These are phyloP conservation scores for Diaporthe batatas DNA, from an alignment of 2,329 filamentous ascomycete genomes.

Conservation along the genomic window DNA sequence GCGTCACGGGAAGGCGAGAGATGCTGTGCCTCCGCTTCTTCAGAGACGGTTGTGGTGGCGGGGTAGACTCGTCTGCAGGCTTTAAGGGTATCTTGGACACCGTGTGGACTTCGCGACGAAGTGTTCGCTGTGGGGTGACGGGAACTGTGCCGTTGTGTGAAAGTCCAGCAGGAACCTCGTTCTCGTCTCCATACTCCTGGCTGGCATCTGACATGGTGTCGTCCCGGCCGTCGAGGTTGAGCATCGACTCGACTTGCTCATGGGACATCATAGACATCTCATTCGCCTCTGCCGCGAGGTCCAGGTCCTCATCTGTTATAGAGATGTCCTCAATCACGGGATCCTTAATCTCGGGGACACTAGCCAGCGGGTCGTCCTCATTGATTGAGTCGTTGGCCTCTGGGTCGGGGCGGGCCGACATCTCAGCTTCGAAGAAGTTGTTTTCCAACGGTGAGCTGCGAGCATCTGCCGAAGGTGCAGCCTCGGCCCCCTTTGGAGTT, in stretches of 20 bases:
- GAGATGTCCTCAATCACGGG: conserved; percentile 61
- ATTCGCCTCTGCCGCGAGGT: conserved; percentile 69
- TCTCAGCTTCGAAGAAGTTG: conserved; percentile 73
- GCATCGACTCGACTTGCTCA: conserved; percentile 54
- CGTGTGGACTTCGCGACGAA: conserved; percentile 75
- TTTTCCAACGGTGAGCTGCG: conserved; percentile 58
- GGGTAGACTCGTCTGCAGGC: conserved; percentile 70
- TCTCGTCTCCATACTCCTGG: conserved; percentile 77
- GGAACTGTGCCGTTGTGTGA: conserved; percentile 50
- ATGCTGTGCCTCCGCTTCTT: conserved; percentile 66
- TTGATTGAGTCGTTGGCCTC: conserved; percentile 54
- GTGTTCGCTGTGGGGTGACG: conserved; percentile 68
- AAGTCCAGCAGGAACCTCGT: conserved; percentile 61
- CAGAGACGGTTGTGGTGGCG: conserved; percentile 53
- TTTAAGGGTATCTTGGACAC: conserved; percentile 84
- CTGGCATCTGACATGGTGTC: conserved; percentile 71
- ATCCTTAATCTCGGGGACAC: conserved; percentile 45
- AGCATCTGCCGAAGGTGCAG: conserved; percentile 42
- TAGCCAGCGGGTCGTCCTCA: conserved; percentile 43
- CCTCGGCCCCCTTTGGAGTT: conserved; percentile 44
- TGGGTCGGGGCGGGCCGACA: conserved; percentile 58
- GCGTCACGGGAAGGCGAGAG: conserved; percentile 60
- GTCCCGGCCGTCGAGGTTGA: conserved; percentile 55
- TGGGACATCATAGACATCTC: conserved; percentile 70
- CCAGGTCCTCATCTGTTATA: conserved; percentile 68